A percentile compares a stretch with the other conserved stretches of the same genome.
These are phyloP conservation scores for Penicillium sp. DNA, from an alignment of 2,329 filamentous ascomycete genomes.

Conservation along the genomic window DNA sequence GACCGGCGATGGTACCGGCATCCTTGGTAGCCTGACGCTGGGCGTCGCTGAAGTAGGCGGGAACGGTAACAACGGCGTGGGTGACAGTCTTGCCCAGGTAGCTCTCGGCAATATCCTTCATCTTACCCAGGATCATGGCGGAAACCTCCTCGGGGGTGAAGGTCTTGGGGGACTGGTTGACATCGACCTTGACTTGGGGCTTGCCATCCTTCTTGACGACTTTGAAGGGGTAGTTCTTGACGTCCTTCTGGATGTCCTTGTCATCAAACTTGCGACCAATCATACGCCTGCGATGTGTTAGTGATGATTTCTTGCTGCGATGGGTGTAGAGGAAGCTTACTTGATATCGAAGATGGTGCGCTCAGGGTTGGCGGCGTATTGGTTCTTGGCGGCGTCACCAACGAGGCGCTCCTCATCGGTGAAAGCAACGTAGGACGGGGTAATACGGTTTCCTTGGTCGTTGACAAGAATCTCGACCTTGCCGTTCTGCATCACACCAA, in stretches of 20 bases:
- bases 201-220: conserved; percentile 83
- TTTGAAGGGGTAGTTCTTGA: conserved; percentile 98
- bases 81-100: conserved; percentile 54
- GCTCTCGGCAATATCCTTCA: conserved; percentile 57
- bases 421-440: conserved; percentile 89
- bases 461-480: conserved; percentile 94
- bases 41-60: conserved; percentile 97
- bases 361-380: conserved; percentile 69
- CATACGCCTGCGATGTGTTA: conserved; percentile 55
- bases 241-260: conserved; percentile 80
- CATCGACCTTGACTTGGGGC: conserved; percentile 66
- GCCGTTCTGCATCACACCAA: conserved; percentile 91
- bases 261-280: conserved; percentile 77
- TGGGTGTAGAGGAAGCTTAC: conserved; percentile 45
- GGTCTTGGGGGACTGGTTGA: conserved; percentile 49
- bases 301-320: conserved; percentile 10
- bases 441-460: conserved; percentile 94
- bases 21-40: conserved; percentile 96
- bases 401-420: conserved; percentile 95
- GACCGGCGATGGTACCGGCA: conserved; percentile 79
- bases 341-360: conserved; percentile 76
- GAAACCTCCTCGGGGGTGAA: conserved; percentile 61
- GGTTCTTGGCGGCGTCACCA: conserved; percentile 95
- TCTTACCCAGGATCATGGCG: conserved; percentile 59
- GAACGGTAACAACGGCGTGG: conserved; percentile 75